Base-by-base conservation (phyloP, 179 eudicot species). In the Silene noctiflora region DNA sequence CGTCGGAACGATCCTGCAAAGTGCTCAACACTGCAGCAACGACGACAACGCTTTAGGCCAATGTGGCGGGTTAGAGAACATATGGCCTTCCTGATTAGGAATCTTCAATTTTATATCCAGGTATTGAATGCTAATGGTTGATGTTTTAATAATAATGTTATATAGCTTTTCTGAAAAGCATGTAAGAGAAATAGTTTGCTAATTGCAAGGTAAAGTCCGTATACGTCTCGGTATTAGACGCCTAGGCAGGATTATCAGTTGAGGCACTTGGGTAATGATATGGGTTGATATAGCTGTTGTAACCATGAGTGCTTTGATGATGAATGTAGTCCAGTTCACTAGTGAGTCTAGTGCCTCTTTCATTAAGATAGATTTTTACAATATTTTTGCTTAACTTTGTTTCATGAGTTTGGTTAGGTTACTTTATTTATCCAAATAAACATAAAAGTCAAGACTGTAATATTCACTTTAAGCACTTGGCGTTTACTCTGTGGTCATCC, bases 11-110 rank as follows among this genome's bases (percentile, higher is more conserved):
- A 90, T 56, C 86, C 82, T 14, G 80, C 21, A 67, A 86, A 79
- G 80, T 71, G 82, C 79, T 84, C 88, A 46, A 74, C 81, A 69
- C 80, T 93, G 79, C 93, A 91, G 85, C 96, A 91, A 78, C 81
- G 86, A 61, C 83, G 90, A 67, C 96, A 91, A 69, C 86, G 89
- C 73, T 89, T 86, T 84, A 88, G 90, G 77, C 99, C 99, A 77
- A 88, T 93, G 92, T 93, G 99, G 98, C 96, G 90, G 80, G 87
- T 91, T 73, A 88, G 98, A 83, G 99, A 96, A 86, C 99, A 93
- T 76, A 96, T 93, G 99, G 99, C 94, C 35, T 96, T 91, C 84
- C 83, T 96, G 84, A 93, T 96, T 67, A 87, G 99, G 84, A 96
- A 96, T 83, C 93, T 96, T 58, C 98, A 96, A 79, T 96, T 96